Conservation (phyloP, 2,329 filamentous ascomycete genomes). For the Gnomoniopsis sp. region DNA sequence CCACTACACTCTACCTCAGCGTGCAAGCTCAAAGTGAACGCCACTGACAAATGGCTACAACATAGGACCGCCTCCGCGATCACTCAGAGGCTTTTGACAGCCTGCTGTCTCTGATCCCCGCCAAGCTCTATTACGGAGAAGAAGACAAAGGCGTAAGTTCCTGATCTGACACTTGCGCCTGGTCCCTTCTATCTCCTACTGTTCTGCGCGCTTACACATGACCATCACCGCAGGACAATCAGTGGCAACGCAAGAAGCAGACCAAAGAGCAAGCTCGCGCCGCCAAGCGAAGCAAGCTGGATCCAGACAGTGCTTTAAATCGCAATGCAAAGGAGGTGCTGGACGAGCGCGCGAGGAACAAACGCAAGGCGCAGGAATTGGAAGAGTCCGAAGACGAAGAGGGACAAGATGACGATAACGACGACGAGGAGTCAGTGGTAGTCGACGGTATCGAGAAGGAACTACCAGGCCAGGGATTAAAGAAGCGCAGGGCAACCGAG, state of each 20-base stretch:
- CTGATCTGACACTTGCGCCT: neutral
- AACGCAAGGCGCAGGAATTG: slow-evolving; percentile 72
- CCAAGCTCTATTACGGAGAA: slow-evolving; percentile 85
- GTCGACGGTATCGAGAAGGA: slow-evolving; percentile 56
- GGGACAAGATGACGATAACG: slow-evolving; percentile 39
- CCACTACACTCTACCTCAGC: neutral
- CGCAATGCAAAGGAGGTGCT: slow-evolving; percentile 85
- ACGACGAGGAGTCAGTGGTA: slow-evolving; percentile 38
- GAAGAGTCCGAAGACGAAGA: slow-evolving; percentile 43
- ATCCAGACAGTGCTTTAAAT: slow-evolving; percentile 81
- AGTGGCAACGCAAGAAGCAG: slow-evolving; percentile 95
- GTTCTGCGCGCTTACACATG: slow-evolving; percentile 16
- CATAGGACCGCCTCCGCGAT: slow-evolving; percentile 53
- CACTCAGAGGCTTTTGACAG: slow-evolving; percentile 79
- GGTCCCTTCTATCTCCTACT: neutral
- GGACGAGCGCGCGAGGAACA: slow-evolving; percentile 74
- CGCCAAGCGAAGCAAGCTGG: slow-evolving; percentile 82
- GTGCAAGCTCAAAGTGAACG: slow-evolving; percentile 6
- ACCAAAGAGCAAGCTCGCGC: slow-evolving; percentile 83
- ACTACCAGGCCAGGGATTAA: slow-evolving; percentile 63
- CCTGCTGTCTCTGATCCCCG: slow-evolving; percentile 81
- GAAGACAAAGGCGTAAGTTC: slow-evolving; percentile 68
- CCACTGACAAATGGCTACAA: slow-evolving; percentile 5
- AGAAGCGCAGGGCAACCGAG: slow-evolving; percentile 35
- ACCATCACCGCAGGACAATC: slow-evolving; percentile 56